Evolutionary conservation across 2,329 filamentous ascomycete species (phyloP), one percentile per base, ranked within the genome.

Genomic region (Trichoderma gracile): DNA sequence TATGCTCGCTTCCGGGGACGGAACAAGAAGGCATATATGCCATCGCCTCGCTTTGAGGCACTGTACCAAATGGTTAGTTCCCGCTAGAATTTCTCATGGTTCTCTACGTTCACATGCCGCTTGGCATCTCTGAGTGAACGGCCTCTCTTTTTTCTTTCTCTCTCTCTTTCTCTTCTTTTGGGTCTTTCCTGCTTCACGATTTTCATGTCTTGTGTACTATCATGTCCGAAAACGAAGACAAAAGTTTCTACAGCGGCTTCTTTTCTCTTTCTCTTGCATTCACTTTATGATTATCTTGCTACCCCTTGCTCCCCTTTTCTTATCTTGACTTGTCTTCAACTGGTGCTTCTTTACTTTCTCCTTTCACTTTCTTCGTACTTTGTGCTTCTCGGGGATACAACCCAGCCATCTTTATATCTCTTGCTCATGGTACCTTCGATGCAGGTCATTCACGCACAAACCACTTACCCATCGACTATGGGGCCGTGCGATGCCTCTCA

Each of bases 1-100:
- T 85, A 84, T 69, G 75, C 81, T 57, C 80, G 82, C 64, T 86
- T 86, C 72, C 78, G 83, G 66, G 83, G 83, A 70, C 79, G 79
- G 68, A 81, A 74, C 58, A 75, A 80, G 74, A 78, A 79, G 45
- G 77, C 78, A 46, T 78, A 79, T 62, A 76, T 75, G 65, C 75
- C 82, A 67, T 85, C 84, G 68, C 73, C 78, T 67, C 75, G 76
- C 68, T 86, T 85, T 73, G 76, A 78, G 71, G 76, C 76, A 64
- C 72, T 86, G 66, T 85, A 81, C 75, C 77, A 81, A 73, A 83
- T 82, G 78, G 83, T 85, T 75, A 81, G 83, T 81, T 47, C 53
- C 52, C 33, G 30, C 45, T 59, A 61, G 45, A 65, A 65, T 67
- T 68, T 53, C 33, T 38, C 38, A 46, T 62, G 15, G 19, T 59